These are phyloP conservation scores for Nyssa sinensis DNA, from an alignment of 148 eudicot genomes.

Conservation along the genomic window DNA sequence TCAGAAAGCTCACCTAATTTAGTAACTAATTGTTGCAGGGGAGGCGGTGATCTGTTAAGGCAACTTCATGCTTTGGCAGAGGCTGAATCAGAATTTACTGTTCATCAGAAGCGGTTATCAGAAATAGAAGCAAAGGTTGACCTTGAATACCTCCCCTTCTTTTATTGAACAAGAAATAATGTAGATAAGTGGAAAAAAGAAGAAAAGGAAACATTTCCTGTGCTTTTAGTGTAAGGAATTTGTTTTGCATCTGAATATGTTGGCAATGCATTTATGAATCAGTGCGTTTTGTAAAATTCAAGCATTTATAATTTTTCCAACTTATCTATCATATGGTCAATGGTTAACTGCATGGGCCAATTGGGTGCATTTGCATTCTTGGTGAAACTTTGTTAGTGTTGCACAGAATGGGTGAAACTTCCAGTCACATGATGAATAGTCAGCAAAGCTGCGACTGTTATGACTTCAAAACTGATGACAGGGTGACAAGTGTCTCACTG, in stretches of 20 bases:
- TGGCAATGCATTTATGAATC: not conserved
- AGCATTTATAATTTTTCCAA: too few species aligned
- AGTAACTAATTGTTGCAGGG: slow-evolving; percentile 55
- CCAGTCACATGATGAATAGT: not conserved
- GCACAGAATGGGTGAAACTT: not conserved
- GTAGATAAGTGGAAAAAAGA: not conserved
- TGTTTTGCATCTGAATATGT: not conserved
- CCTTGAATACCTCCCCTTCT: not conserved
- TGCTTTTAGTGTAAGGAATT: not conserved
- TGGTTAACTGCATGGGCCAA: not conserved
- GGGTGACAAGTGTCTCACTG: not conserved
- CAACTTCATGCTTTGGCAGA: slow-evolving; percentile 81
- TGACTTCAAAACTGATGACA: not conserved
- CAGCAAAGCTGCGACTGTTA: not conserved
- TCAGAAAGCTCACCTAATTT: slow-evolving; percentile 10
- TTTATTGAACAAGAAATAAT: not conserved
- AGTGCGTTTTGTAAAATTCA: not conserved
- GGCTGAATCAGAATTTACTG: slow-evolving; percentile 67
- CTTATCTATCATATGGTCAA: not conserved
- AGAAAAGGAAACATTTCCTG: not conserved
- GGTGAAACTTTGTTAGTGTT: not conserved
- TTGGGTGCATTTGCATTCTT: not conserved
- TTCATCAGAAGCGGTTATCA: slow-evolving; percentile 74
- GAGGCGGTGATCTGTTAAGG: slow-evolving; percentile 87
- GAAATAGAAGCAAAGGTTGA: slow-evolving; percentile 88